Base-by-base conservation (phyloP, 2,329 filamentous ascomycete species). In the Aspergillus candidus region DNA sequence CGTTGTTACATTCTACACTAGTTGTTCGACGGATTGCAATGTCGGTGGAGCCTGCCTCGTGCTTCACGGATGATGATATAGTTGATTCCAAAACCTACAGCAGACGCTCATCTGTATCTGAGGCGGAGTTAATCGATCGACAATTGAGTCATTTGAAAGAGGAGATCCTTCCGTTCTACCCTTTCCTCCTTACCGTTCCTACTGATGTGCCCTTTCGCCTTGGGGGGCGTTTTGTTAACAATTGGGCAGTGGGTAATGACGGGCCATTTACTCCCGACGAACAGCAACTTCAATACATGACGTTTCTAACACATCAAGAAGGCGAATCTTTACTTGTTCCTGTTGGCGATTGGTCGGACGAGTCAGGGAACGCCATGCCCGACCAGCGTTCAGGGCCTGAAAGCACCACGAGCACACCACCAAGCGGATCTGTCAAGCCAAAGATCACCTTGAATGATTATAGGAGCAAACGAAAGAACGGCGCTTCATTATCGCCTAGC, bases 361-460 rank as follows among this genome's bases (percentile, higher is more conserved):
- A 68, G 40, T 63, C 69, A 44, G 72, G 70, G 47, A 68, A 62
- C 63, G 69, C 65, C 51, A 70, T 70, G 52, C 62, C 69, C 48
- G 68, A 70, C 53, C 61, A 63, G 43, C 63, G 59, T 18, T 64
- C 69, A 41, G 59, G 61, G 50, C 55, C 49, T 43, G 61, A 48
- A 51, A 67, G 63, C 51, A 65, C 65, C 18, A 62, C 63, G 44
- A 67, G 62, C 51, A 72, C 69, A 14, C 68, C 73, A 32, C 59
- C 53, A 35, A 63, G 57, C 41, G 61, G 54, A 11, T 69, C 71
- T 14, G 49, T 60, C 17, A 81, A 78, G 65, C 82, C 80, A 68
- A 82, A 80, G 61, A 81, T 83, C 48, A 80, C 70, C 43, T 61
- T 83, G 41, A 76, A 72, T 34, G 78, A 77, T 32, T 83, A 82